Evolutionary conservation across 805 yeast genomes (phyloP), one percentile per base, ranked within the genome.

Genomic region (Myxozyma sirexii): DNA sequence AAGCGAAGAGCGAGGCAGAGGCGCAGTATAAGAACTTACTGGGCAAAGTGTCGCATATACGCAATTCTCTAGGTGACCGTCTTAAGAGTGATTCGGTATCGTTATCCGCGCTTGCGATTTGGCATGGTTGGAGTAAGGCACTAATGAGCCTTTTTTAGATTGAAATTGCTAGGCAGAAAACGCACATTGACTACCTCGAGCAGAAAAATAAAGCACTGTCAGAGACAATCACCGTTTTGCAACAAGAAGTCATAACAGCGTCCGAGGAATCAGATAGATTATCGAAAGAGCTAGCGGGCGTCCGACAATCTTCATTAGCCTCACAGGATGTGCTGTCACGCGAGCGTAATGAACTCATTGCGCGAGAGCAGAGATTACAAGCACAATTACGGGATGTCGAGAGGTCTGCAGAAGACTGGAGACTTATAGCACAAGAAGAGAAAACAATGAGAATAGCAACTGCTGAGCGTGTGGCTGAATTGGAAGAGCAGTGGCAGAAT

Each of bases 21-120:
- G 71, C 67, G 19, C 82, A 82, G 63, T 72, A 83, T 53, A 75
- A 75, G 52, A 63, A 63, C 23, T 66, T 77, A 13, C 65, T 74
- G 27, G 76, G 71, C 37, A 72, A 74, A 50, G 73, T 77, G 31
- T 64, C 74, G 5, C 71, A 70, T 19, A 74, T 77, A 56, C 73
- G 74, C 54, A 50, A 68, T 12, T 69, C 76, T 4, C 72, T 70
- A 74, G 82, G 74, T 70, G 82, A 71, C 76, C 78, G 76, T 63
- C 75, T 68, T 75, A 78, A 72, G 74, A 75, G 72, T 19, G 78
- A 77, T 54, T 70, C 76, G 2, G 61, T 57, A 41, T 17, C 13
- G 10, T 27, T 21, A 3, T 24, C 4, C 4, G 7, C 29, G n/a
- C 31, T 46, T 2, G 3, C 17, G n/a, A 10, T 38, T 38, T 38